Evolutionary conservation across 2,329 filamentous ascomycete genomes (phyloP).

Genomic region (Tolypocladium tundrense): DNA sequence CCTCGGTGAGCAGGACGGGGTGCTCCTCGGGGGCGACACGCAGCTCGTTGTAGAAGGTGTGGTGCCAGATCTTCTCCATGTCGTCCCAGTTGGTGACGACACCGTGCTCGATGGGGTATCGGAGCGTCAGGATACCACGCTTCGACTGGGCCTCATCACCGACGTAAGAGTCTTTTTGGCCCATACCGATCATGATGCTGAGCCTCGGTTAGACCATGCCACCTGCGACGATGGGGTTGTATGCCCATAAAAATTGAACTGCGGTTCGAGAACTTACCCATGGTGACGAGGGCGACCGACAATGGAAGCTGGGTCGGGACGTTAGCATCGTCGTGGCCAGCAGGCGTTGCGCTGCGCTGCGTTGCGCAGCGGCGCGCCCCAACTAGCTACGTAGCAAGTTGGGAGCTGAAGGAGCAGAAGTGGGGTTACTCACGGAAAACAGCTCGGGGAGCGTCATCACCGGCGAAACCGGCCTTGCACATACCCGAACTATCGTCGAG

Average conservation of each 20-base stretch:
- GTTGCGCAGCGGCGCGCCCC: slow-evolving; percentile 2
- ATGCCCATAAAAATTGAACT: not conserved
- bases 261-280: slow-evolving; percentile 60
- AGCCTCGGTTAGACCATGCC: slow-evolving; percentile 9
- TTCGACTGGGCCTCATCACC: slow-evolving; percentile 99
- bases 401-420: slow-evolving; percentile 16
- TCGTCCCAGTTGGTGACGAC: slow-evolving; percentile 99
- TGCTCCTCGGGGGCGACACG: slow-evolving; percentile 99
- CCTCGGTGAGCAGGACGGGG: slow-evolving; percentile 97
- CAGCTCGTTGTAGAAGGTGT: slow-evolving; percentile 99
- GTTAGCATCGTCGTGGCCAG: slow-evolving; percentile 23
- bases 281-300: slow-evolving; percentile 99
- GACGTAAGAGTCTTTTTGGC: slow-evolving; percentile 99
- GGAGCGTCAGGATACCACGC: slow-evolving; percentile 99
- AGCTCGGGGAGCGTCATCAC: slow-evolving; percentile 99
- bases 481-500: slow-evolving; percentile 79
- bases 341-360: slow-evolving; percentile 3
- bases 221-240: slow-evolving; percentile 2
- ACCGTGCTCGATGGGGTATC: slow-evolving; percentile 99
- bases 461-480: slow-evolving; percentile 99
- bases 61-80: slow-evolving; percentile 99
- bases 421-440: slow-evolving; percentile 85
- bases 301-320: slow-evolving; percentile 67
- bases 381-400: slow-evolving; percentile 7
- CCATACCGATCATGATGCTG: slow-evolving; percentile 99